Base-by-base conservation (phyloP, 306 rosid species). In the Begonia peltatifolia region DNA sequence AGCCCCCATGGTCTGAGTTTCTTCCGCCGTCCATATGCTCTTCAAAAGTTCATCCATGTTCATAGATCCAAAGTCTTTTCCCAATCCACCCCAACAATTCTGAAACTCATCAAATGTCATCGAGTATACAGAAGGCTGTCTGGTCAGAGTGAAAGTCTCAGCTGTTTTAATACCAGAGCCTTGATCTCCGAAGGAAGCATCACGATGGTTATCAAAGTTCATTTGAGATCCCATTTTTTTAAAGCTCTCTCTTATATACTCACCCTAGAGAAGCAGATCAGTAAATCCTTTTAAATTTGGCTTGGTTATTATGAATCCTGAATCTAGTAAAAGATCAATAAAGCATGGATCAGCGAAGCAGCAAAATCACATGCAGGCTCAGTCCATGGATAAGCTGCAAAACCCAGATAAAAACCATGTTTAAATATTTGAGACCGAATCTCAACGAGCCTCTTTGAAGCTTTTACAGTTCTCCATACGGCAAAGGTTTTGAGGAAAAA, bases 31-130 rank as follows among this genome's bases (percentile, higher is more conserved):
- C 94, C 95, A 79, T 58, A 90, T 83, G 57, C 76, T 90, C 57
- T 83, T 90, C 71, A 90, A 66, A 52, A 90, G 84, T 56, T 90
- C 99, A 68, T 90, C 99, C 99, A 90, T 90, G 75, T 90, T 90
- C 99, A 90, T 86, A 0, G 99, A 90, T 41, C 95, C 95, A 57
- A 80, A 84, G 59, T 90, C 99, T 76, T 83, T 90, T 10, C 99
- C 99, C 47, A 62, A 2, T 20, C 92, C 85, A 46, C 90, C 87
- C 55, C 76, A 30, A 6, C 84, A 78, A 73, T 58, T 90, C 68
- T 86, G 95, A 18, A 90, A 73, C 82, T 86, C 95, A 59, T 90
- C 99, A 72, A 90, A 83, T 6, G 99, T 90, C 12, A 90, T 59
- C 2, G 99, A 77, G 76, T 86, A 90, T 12, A 90, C 36, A 2